phyloP scores from a whole-genome alignment of 768 basidiomycete species.

The Leucocoprinus birnbaumii region DNA sequence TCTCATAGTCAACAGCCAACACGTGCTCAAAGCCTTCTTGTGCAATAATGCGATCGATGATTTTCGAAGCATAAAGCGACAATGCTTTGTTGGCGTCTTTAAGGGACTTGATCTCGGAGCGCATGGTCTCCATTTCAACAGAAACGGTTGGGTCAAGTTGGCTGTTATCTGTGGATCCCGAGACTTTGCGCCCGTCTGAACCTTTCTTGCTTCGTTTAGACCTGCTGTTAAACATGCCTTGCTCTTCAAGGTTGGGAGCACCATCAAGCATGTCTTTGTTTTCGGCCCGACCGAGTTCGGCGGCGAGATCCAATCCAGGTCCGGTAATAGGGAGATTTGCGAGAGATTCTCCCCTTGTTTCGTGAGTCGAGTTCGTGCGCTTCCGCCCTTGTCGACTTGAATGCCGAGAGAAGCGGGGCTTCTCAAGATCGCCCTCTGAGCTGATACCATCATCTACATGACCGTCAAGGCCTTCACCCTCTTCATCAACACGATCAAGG shows the following conservation, averaged over 20 bases:
- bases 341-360: constrained; percentile 73
- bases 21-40: constrained; percentile 98
- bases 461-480: constrained; percentile 39
- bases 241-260: constrained; percentile 51
- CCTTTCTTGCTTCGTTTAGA: constrained; percentile 47
- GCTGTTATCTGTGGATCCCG: constrained; percentile 30
- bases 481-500: constrained; percentile 65
- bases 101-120: constrained; percentile 86
- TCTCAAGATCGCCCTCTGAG: constrained; percentile 24
- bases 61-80: constrained; percentile 94
- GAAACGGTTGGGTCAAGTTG: constrained; percentile 38
- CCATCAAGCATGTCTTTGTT: constrained; percentile 77
- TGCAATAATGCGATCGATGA: constrained; percentile 94
- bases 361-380: constrained; percentile 51
- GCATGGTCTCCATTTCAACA: constrained; percentile 68
- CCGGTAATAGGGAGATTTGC: constrained; percentile 86
- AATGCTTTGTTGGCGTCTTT: constrained; percentile 96
- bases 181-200: constrained; percentile 35
- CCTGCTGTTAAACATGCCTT: constrained; percentile 40
- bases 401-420: constrained; percentile 39
- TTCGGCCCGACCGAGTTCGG: constrained; percentile 89
- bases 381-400: constrained; percentile 45
- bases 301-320: constrained; percentile 85
- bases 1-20: constrained; percentile 88
- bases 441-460: constrained; percentile 31